Conservation (phyloP, 805 yeast species). For the Metschnikowia colocasiae region DNA sequence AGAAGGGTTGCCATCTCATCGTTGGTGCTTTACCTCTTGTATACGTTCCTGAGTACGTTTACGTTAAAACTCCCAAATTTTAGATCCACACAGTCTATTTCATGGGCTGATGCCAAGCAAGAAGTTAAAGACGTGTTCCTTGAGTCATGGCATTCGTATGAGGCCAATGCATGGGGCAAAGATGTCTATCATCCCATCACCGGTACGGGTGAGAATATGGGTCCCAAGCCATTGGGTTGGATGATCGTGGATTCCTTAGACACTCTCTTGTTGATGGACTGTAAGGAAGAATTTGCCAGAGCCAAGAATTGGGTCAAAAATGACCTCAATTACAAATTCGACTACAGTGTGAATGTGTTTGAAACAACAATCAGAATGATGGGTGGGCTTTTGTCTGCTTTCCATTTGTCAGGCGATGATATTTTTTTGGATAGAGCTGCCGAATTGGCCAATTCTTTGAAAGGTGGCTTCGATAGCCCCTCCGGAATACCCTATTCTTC, state of each 20-base stretch:
- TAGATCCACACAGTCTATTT: not conserved
- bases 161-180: constrained; percentile 74
- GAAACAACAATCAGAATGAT: constrained; percentile 95
- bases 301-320: constrained; percentile 74
- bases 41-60: constrained; percentile 6
- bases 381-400: constrained; percentile 87
- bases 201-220: constrained; percentile 66
- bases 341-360: constrained; percentile 74
- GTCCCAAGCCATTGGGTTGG: constrained; percentile 85
- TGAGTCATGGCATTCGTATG: constrained; percentile 76
- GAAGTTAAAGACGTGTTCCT: constrained; percentile 66
- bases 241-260: constrained; percentile 86
- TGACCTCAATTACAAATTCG: constrained; percentile 66
- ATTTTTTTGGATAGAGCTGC: constrained; percentile 73
- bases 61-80: constrained; percentile 1
- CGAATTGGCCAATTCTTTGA: constrained; percentile 68
- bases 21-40: constrained; percentile 13
- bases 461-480: constrained; percentile 62
- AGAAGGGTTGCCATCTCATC: constrained; percentile 14
- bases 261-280: constrained; percentile 74
- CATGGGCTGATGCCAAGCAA: constrained; percentile 49
- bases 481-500: constrained; percentile 78
- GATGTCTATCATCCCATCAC: constrained; percentile 74
- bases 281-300: constrained; percentile 54
- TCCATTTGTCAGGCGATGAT: constrained; percentile 64